Percentiles rank a stretch among this genome's conserved stretches.
These are phyloP conservation scores for Pseudocercospora ulei DNA, from an alignment of 2,329 filamentous ascomycete species.

Conservation along the genomic window DNA sequence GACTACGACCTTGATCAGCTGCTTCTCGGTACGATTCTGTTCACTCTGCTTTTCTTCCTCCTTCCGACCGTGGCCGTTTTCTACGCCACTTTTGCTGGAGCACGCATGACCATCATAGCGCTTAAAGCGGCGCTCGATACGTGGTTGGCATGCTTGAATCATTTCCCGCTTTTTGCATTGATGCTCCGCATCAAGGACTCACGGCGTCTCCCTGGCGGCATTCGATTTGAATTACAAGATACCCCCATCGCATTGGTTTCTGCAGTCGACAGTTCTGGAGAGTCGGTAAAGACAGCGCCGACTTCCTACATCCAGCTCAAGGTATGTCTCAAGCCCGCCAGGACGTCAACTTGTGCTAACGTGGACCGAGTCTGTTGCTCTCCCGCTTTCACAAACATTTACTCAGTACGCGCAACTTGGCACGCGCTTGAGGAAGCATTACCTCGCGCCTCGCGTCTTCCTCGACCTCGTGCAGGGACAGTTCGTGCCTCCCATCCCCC, in stretches of 20 bases:
- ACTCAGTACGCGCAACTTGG: slow-evolving; percentile 94
- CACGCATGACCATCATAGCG: slow-evolving; percentile 87
- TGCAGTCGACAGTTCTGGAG: slow-evolving; percentile 11
- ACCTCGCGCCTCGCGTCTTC: slow-evolving; percentile 78
- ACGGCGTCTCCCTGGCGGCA: slow-evolving; percentile 73
- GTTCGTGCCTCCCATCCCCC: slow-evolving; percentile 79
- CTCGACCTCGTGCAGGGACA: slow-evolving; percentile 79
- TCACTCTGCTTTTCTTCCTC: slow-evolving; percentile 89
- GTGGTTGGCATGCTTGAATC: slow-evolving; percentile 83
- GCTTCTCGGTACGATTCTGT: slow-evolving; percentile 88
- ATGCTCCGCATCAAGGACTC: slow-evolving; percentile 96
- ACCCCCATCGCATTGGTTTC: slow-evolving; percentile 41
- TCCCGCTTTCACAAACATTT: slow-evolving; percentile 89
- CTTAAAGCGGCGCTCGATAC: slow-evolving; percentile 89
- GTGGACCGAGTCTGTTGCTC: slow-evolving; percentile 64
- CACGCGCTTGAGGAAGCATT: slow-evolving; percentile 85
- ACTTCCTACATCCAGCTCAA: slow-evolving; percentile 81
- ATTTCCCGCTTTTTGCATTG: slow-evolving; percentile 91
- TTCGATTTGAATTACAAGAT: slow-evolving; percentile 82
- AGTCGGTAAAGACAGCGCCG: slow-evolving; percentile 39
- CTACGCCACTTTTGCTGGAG: slow-evolving; percentile 89
- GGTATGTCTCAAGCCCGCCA: slow-evolving; percentile 42
- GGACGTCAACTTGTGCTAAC: not conserved
- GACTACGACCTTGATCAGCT: slow-evolving; percentile 97
- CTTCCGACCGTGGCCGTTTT: slow-evolving; percentile 92